Evolutionary conservation across 2,329 filamentous ascomycete species (phyloP).

Genomic region (Rhexocercosporidium sp.): DNA sequence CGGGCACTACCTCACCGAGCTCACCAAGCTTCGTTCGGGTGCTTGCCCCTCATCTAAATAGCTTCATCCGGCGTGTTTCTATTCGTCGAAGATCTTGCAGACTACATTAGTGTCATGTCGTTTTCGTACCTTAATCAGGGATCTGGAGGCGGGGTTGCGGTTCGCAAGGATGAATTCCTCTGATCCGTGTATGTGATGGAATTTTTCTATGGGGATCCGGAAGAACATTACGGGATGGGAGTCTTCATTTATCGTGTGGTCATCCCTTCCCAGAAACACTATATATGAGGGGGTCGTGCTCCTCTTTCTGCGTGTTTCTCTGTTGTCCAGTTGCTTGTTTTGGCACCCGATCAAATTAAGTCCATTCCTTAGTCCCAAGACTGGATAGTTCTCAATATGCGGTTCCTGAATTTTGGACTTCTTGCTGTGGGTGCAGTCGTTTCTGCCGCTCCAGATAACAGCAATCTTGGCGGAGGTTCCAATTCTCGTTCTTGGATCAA

Average conservation of each 20-base stretch:
- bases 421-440: constrained; percentile 22
- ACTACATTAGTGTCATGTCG: not conserved
- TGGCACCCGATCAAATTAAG: not conserved
- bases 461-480: constrained; percentile 2
- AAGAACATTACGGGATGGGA: constrained; percentile 6
- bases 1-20: not conserved
- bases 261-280: not conserved
- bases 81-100: constrained; percentile 1
- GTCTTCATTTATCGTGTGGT: not conserved
- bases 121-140: constrained; percentile 8
- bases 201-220: constrained; percentile 12
- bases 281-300: constrained; percentile 1
- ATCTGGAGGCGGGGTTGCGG: constrained; percentile 11
- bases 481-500: constrained; percentile 39
- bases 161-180: constrained; percentile 14
- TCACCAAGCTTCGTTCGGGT: constrained; percentile 6
- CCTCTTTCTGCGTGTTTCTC: too few relatives aligned
- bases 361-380: not conserved
- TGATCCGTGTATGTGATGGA: constrained; percentile 12
- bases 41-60: constrained; percentile 14
- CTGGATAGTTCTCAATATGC: constrained; percentile 14
- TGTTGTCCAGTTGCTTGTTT: constrained; percentile 1
- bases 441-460: not conserved
- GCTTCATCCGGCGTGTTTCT: constrained; percentile 3
- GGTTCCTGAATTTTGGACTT: constrained; percentile 16